A percentile compares a stretch with the other conserved stretches of the same genome.
Evolutionary conservation across 192 early-diverging fungal species (phyloP).

Genomic region (Gigaspora rosea): DNA sequence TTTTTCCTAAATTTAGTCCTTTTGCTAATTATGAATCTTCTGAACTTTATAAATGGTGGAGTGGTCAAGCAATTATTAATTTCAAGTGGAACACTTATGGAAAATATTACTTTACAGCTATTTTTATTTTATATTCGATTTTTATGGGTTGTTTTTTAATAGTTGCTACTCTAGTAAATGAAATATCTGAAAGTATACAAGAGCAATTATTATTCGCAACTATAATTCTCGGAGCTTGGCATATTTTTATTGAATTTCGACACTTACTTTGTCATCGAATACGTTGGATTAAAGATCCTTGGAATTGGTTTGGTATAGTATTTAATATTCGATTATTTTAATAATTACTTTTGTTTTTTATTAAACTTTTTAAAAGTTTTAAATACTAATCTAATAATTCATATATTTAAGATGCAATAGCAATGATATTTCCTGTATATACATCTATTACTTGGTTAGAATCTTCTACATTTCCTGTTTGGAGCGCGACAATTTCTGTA

Average conservation of each 20-base stretch:
- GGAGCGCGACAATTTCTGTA: too few species aligned
- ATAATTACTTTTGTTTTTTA: neutral
- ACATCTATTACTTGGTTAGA: too few species aligned
- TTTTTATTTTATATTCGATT: neutral
- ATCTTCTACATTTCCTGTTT: too few species aligned
- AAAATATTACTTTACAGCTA: neutral
- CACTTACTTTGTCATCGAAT: neutral
- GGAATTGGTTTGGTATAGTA: conserved; percentile 1
- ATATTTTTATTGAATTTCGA: neutral
- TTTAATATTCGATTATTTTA: too few species aligned
- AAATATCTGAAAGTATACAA: neutral
- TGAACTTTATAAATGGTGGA: conserved; percentile 6
- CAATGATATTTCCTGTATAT: too few species aligned
- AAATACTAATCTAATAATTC: too few species aligned
- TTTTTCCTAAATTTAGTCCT: too few species aligned
- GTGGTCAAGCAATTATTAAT: conserved; percentile 16
- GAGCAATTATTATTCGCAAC: neutral
- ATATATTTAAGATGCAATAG: too few species aligned
- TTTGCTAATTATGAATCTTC: too few species aligned
- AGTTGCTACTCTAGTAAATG: neutral
- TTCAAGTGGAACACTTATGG: conserved; percentile 12
- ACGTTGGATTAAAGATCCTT: neutral
- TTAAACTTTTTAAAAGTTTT: neutral
- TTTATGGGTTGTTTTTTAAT: neutral
- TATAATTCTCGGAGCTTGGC: neutral